Conservation (phyloP, 768 basidiomycete genomes). For the Fomitopsis pulvina region DNA sequence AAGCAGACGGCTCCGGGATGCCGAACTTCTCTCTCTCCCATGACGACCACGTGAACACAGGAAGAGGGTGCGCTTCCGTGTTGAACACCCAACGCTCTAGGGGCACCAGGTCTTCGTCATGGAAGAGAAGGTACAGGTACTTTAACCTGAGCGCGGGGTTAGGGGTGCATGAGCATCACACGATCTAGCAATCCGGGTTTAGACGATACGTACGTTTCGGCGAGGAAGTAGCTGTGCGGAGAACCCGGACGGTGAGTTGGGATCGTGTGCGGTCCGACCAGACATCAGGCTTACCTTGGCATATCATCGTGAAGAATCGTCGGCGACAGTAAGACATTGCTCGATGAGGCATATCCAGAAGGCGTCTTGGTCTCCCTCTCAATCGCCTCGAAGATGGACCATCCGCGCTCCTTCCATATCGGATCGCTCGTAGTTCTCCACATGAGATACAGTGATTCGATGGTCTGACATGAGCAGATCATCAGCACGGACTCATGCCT, state of each 20-base stretch:
- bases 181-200: not conserved
- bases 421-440: slow-evolving; percentile 64
- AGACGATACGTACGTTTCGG: slow-evolving; percentile 37
- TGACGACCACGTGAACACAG: slow-evolving; percentile 57
- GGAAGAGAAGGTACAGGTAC: slow-evolving; percentile 66
- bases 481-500: not conserved
- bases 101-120: slow-evolving; percentile 50
- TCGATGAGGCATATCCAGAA: slow-evolving; percentile 56
- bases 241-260: slow-evolving; percentile 1
- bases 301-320: slow-evolving; percentile 45
- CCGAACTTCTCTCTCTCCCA: slow-evolving; percentile 41
- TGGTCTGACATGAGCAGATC: slow-evolving; percentile 36
- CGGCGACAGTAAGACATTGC: slow-evolving; percentile 38
- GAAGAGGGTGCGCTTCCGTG: slow-evolving; percentile 70
- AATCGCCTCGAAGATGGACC: slow-evolving; percentile 64
- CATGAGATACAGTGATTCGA: slow-evolving; percentile 67
- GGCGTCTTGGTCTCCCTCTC: slow-evolving; percentile 50
- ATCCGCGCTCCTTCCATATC: slow-evolving; percentile 66
- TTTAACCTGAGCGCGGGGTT: slow-evolving; percentile 44
- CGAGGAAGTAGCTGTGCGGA: slow-evolving; percentile 41
- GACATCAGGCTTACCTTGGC: slow-evolving; percentile 55
- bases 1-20: slow-evolving; percentile 4
- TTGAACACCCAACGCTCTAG: slow-evolving; percentile 41
- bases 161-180: not conserved
- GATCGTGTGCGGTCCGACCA: not conserved